Conservation (phyloP, 2,329 filamentous ascomycete genomes). For the Hortaea werneckii region DNA sequence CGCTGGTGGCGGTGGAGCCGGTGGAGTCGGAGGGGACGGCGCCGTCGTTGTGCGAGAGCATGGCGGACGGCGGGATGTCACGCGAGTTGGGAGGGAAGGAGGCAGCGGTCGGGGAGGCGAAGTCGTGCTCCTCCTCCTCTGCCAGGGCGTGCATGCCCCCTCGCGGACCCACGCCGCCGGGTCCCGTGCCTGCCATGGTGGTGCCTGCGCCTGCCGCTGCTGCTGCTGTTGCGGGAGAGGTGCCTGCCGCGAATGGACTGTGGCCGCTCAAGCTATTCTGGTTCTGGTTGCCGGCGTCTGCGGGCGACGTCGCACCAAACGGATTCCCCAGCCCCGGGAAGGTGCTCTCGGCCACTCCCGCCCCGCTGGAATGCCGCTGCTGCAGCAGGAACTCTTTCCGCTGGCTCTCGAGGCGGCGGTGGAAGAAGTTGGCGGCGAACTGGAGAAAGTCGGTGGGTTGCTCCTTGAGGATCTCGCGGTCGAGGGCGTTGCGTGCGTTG, state of each 20-base stretch:
- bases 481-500: constrained; percentile 54
- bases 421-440: constrained; percentile 61
- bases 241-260: too few species aligned
- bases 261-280: not conserved
- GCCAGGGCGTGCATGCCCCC: constrained; percentile 51
- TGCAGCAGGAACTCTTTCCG: constrained; percentile 46
- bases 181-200: not conserved
- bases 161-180: constrained; percentile 18
- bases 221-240: constrained; percentile 1
- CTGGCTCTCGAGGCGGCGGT: constrained; percentile 54
- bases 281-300: not conserved
- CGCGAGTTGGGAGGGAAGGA: constrained; percentile 30
- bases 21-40: constrained; percentile 2
- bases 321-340: constrained; percentile 69
- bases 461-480: constrained; percentile 48
- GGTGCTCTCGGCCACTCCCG: constrained; percentile 58
- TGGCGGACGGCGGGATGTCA: constrained; percentile 21
- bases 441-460: constrained; percentile 56
- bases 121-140: constrained; percentile 70
- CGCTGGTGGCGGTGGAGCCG: constrained; percentile 18
- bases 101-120: constrained; percentile 60
- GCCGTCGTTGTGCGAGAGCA: not conserved
- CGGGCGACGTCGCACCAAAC: constrained; percentile 41
- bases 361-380: constrained; percentile 35
- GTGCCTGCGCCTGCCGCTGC: constrained; percentile 15